These are phyloP conservation scores for Xylaria sp. DNA, from an alignment of 2,329 filamentous ascomycete species.

Conservation along the genomic window DNA sequence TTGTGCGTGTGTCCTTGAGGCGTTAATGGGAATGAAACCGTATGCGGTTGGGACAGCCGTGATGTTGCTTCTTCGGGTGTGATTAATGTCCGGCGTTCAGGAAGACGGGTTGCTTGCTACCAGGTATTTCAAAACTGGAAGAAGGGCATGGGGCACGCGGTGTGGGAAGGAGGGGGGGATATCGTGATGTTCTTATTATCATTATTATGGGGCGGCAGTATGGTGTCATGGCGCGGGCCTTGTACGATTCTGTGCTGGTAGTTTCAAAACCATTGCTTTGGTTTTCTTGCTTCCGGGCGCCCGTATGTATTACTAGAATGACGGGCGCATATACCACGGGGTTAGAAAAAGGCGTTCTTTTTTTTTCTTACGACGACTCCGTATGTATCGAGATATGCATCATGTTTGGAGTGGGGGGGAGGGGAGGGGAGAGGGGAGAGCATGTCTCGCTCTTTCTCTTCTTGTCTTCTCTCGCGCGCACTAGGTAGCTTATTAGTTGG, in stretches of 20 bases:
- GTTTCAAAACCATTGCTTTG: too few relatives aligned
- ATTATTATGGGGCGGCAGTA: not conserved
- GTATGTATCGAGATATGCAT: conserved; percentile 8
- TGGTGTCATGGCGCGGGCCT: not conserved
- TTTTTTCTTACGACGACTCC: conserved; percentile 7
- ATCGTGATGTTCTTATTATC: conserved; percentile 5
- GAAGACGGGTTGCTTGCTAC: conserved; percentile 11
- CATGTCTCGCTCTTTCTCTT: too few relatives aligned
- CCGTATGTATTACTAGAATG: conserved; percentile 28
- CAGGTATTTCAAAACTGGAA: conserved; percentile 10
- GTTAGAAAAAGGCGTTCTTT: conserved; percentile 11
- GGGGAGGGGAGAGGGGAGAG: too few relatives aligned
- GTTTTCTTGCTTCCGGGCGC: not conserved
- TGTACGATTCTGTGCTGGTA: not conserved
- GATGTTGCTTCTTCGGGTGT: conserved; percentile 5
- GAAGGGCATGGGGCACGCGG: not conserved
- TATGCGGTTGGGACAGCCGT: conserved; percentile 1
- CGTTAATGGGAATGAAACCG: conserved; percentile 10
- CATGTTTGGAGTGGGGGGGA: conserved; percentile 7
- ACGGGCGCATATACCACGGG: conserved; percentile 13
- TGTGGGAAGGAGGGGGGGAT: not conserved
- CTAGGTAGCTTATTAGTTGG: not conserved
- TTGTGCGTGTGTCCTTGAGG: conserved; percentile 9
- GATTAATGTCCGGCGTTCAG: conserved; percentile 26
- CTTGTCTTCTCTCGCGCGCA: not conserved